Base-by-base conservation (phyloP, 495 filamentous ascomycete genomes). In the Letharia lupina region DNA sequence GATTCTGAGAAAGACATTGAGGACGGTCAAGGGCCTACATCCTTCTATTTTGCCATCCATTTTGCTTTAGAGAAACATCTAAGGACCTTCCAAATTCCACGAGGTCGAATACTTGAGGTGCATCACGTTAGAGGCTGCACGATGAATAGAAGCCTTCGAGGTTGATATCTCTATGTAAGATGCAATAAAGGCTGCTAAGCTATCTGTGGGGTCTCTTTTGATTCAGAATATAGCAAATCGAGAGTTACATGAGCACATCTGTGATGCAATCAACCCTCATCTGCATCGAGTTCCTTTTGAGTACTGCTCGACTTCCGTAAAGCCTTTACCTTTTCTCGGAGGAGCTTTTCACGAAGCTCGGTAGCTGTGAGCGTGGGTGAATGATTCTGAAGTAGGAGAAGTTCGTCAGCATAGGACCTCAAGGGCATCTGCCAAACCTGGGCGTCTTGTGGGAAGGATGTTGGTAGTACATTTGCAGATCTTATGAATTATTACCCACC, bases 321-420 rank as follows among this genome's bases (percentile, higher is more conserved):
- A 33, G 77, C 78, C 77, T 87, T 86, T 63, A 90, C 80, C 73
- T 83, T 85, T 72, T 90, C 87, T 71, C 83, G 84, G 16, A 89
- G 80, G 63, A 89, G 77, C 71, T 77, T 84, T 75, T 91, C 87
- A 59, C 84, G 83, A 58, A 88, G 77, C 72, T 85, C 81, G 67
- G 79, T 87, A 50, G 81, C 79, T 39, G 74, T 75, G 40, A 77
- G 72, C 48, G 70, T 72, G 48, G 63, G 23, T 0, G 60, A 62
- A n/a, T 52, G 69, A 71, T 70, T 67, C 63, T 72, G 39, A 60
- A 44, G 58, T 35, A 39, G 40, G 18, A 40, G 56, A 35, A 20
- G 10, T n/a, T 39, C 58, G 28, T 67, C 28, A 71, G 63, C 37
- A 58, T 33, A n/a, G 16, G 8, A 50, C 31, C 37, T 13, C 45